Base-by-base conservation (phyloP, 345 rosid species). In the Populus tremula region DNA sequence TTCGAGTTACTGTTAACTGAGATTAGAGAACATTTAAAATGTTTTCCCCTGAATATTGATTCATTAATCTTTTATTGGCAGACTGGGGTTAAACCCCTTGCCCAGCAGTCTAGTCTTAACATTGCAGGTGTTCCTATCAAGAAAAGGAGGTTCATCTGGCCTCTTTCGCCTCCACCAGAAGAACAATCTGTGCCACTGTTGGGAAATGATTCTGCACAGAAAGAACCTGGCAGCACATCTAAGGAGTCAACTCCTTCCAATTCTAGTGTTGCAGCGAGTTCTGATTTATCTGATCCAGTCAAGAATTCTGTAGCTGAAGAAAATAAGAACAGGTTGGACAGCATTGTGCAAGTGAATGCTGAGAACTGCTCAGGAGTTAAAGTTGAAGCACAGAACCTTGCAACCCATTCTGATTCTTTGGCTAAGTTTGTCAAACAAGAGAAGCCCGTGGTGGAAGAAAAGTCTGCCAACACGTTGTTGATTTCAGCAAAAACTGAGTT, bases 41-140 rank as follows among this genome's bases (percentile, higher is more conserved):
- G 49, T 63, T 53, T 87, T 27, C 65, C 53, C 17, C 50, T 76
- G 76, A n/a, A 29, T 76, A 43, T 79, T 83, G 75, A 81, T 78
- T 76, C 41, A 39, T 77, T 78, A 43, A 69, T 86, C 74, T 80
- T 84, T 54, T 77, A 39, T 81, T 79, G 69, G 82, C 87, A 94
- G 94, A 69, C 87, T 85, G 86, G 81, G 83, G 79, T 86, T 70
- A 84, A 87, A 77, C 65, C 87, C 43, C 69, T 79, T 82, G 77
- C 84, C n/a, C 79, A 82, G 78, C 87, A 78, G 75, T 87, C 90
- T 78, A 85, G 86, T 74, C 85, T 90, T 80, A 80, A 86, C 75
- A 84, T 77, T 84, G 87, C 93, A 76, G 86, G 90, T 77, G 82
- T 92, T 85, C 97, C 97, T 38, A 82, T 94, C 83, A 94, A 94